Evolutionary conservation across 1,139 yeast species (phyloP), one percentile per base, ranked within the genome.

Genomic region (Nematodospora anomalae): DNA sequence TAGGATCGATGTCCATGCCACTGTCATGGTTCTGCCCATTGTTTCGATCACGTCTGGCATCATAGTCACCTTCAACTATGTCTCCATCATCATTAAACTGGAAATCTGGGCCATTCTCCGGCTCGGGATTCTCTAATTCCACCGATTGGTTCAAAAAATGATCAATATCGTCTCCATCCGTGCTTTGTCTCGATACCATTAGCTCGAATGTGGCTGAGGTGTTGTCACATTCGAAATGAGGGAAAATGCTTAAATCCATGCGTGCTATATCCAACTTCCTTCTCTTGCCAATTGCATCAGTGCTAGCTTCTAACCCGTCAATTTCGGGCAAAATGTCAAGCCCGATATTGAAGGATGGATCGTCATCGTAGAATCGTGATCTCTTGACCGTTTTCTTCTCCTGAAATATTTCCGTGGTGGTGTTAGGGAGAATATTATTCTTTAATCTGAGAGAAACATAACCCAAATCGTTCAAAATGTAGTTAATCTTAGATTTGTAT

Each of bases 401-500:
- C 31, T 20, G 31, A 6, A 12, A 6, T 8, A 18, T 8, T 8
- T 18, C 21, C n/a, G n/a, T n/a, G 21, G 21, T 18, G 6, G 23
- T 16, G 9, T 12, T 26, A 10, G 15, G 13, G 13, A 26, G 8
- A 23, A 7, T 6, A 8, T 14, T 30, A 24, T 18, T 26, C 16
- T 31, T 59, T 11, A 68, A 43, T 31, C 58, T 52, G 4, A 57
- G 50, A 33, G 60, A 58, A 10, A 59, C 44, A 18, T 51, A 43
- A 1, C 52, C 47, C 6, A 62, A 37, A 37, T 73, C 79, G 42
- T 58, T 56, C 33, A 57, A 59, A 38, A 77, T 63, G 45, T 67
- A 73, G 4, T 67, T 67, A 0, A 74, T 65, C 49, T 80, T 76
- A 29, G 74, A 71, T 40, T 64, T 71, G 52, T 76, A 79, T 22